Evolutionary conservation across 2,329 filamentous ascomycete species (phyloP).

Genomic region (Phialophora macrospora): DNA sequence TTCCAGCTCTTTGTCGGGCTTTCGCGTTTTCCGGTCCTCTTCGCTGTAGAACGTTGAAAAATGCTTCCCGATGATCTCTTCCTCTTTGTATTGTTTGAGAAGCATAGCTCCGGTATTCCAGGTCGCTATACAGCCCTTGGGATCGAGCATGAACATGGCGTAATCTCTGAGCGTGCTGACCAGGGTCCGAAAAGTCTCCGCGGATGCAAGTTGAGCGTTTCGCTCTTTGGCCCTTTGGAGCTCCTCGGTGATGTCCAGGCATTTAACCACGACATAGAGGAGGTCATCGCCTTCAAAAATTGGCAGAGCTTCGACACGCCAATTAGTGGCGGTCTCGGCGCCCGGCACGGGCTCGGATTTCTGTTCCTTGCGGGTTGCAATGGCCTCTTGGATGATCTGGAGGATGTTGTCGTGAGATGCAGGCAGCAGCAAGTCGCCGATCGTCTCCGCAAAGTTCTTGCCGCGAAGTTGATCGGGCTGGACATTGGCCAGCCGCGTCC

Average conservation of each 20-base stretch:
- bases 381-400: conserved; percentile 47
- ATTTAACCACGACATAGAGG: conserved; percentile 52
- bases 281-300: conserved; percentile 49
- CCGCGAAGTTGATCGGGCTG: conserved; percentile 46
- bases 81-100: conserved; percentile 60
- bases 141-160: conserved; percentile 66
- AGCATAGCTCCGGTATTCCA: conserved; percentile 64
- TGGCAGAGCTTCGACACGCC: conserved; percentile 50
- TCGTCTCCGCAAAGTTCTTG: conserved; percentile 48
- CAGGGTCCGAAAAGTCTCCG: conserved; percentile 65
- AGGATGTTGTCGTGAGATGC: conserved; percentile 46
- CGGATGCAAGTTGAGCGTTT: conserved; percentile 53
- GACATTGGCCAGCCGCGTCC: conserved; percentile 45
- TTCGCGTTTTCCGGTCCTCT: conserved; percentile 56
- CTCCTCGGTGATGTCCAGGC: conserved; percentile 47
- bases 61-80: conserved; percentile 63
- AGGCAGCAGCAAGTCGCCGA: conserved; percentile 44
- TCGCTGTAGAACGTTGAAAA: conserved; percentile 63
- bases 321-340: conserved; percentile 37
- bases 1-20: conserved; percentile 59
- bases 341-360: conserved; percentile 43
- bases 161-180: conserved; percentile 66
- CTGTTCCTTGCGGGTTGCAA: conserved; percentile 45
- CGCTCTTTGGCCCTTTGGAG: conserved; percentile 39
- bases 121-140: conserved; percentile 59